These are phyloP conservation scores for Pichia sporocuriosa DNA, from an alignment of 805 yeast genomes.

Conservation along the genomic window DNA sequence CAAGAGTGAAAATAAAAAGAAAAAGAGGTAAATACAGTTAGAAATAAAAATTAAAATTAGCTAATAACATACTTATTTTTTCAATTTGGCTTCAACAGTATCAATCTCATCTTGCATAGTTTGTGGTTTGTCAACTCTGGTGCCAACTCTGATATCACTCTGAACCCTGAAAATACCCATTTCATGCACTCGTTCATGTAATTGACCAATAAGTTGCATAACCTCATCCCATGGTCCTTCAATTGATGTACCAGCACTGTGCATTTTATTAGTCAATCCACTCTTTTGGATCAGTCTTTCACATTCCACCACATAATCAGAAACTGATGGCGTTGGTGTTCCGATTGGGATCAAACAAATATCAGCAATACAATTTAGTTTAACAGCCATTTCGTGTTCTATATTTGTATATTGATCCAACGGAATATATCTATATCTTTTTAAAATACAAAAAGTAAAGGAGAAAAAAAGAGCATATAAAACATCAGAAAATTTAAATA, in stretches of 20 bases:
- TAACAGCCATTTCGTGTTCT: conserved; percentile 27
- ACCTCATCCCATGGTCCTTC: conserved; percentile 94
- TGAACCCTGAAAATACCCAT: conserved; percentile 75
- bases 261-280: conserved; percentile 61
- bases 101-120: conserved; percentile 67
- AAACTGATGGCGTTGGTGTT: conserved; percentile 69
- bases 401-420: neutral
- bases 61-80: conserved; percentile 5
- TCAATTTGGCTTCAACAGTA: conserved; percentile 50
- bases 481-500: too few species aligned
- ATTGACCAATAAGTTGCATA: conserved; percentile 65
- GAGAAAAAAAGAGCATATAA: too few species aligned
- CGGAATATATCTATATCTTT: too few species aligned
- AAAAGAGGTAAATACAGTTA: neutral
- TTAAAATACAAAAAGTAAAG: neutral
- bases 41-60: neutral
- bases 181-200: conserved; percentile 67
- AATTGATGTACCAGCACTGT: conserved; percentile 84
- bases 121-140: conserved; percentile 71
- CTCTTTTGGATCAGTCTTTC: conserved; percentile 58
- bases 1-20: too few species aligned
- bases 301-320: conserved; percentile 69
- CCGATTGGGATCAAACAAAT: conserved; percentile 86
- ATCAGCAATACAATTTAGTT: conserved; percentile 71
- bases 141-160: conserved; percentile 81